Conservation (phyloP, 257 asterid genomes). For the Ophiorrhiza pumila region DNA sequence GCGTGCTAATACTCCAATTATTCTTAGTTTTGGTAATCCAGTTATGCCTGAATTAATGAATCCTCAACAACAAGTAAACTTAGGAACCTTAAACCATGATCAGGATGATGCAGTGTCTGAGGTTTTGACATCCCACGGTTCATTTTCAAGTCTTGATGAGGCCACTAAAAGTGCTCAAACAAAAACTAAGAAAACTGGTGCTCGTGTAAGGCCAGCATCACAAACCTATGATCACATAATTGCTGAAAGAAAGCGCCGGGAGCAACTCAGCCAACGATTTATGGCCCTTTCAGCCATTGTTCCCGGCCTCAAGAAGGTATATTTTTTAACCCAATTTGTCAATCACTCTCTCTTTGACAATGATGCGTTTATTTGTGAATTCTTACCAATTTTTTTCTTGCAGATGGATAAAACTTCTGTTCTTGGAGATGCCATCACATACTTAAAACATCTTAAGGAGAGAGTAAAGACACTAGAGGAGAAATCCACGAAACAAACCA, state of each 20-base stretch:
- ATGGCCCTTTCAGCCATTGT: constrained; percentile 37
- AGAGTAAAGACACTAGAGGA: constrained; percentile 18
- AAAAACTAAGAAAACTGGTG: constrained; percentile 16
- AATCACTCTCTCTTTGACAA: too few species aligned
- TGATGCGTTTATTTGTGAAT: too few species aligned
- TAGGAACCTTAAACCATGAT: neutral
- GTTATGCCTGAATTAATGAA: neutral
- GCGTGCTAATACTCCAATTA: constrained; percentile 12
- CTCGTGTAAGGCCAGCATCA: constrained; percentile 33
- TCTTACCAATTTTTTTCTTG: neutral
- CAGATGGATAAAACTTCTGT: constrained; percentile 29
- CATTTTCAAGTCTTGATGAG: constrained; percentile 12
- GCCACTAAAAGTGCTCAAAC: neutral
- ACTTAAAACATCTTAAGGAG: constrained; percentile 21
- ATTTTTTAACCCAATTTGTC: too few species aligned
- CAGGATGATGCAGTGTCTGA: constrained; percentile 16
- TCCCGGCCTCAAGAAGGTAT: constrained; percentile 50
- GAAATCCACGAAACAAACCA: constrained; percentile 23
- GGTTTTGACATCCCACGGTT: constrained; percentile 9
- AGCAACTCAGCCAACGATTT: constrained; percentile 39
- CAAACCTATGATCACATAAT: constrained; percentile 42
- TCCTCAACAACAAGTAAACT: neutral
- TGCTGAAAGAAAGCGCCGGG: constrained; percentile 45
- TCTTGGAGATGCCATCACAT: constrained; percentile 27
- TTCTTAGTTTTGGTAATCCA: constrained; percentile 21